phyloP scores from a whole-genome alignment of 768 basidiomycete species.

The Trametes coccinea region DNA sequence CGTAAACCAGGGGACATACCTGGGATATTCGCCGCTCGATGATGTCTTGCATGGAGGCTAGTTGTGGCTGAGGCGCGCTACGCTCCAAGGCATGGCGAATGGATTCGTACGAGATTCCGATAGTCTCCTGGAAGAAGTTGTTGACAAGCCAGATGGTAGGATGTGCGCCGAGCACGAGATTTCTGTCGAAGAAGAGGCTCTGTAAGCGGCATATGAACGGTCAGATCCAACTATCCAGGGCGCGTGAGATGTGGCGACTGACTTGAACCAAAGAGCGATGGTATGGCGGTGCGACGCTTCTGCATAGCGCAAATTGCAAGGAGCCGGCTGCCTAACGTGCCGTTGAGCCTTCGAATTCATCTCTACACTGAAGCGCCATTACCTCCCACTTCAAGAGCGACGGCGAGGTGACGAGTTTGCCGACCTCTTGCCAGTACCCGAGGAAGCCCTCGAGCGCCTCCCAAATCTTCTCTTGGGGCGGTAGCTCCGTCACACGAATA shows the following conservation, averaged over 20 bases:
- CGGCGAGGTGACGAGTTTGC: constrained; percentile 43
- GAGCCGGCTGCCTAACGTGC: constrained; percentile 48
- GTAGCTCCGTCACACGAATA: constrained; percentile 57
- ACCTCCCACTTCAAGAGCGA: constrained; percentile 67
- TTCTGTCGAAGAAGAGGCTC: constrained; percentile 60
- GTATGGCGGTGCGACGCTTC: constrained; percentile 49
- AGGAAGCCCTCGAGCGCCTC: constrained; percentile 48
- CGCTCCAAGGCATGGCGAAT: constrained; percentile 41
- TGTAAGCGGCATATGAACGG: constrained; percentile 24
- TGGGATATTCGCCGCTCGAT: constrained; percentile 42
- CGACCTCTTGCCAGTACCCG: constrained; percentile 57
- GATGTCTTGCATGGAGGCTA: constrained; percentile 33
- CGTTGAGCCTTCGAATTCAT: not conserved
- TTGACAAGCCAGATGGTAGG: constrained; percentile 57
- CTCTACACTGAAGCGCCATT: not conserved
- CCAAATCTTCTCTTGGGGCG: constrained; percentile 53
- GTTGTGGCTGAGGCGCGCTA: constrained; percentile 19
- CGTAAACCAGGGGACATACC: constrained; percentile 28
- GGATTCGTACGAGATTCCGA: constrained; percentile 53
- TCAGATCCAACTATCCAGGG: no score
- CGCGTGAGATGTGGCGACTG: constrained; percentile 6
- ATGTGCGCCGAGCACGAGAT: constrained; percentile 52
- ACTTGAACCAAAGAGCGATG: constrained; percentile 68
- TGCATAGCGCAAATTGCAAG: constrained; percentile 42
- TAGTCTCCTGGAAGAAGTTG: constrained; percentile 62